Percentiles rank a stretch among this genome's conserved stretches.
Evolutionary conservation across 768 basidiomycete genomes (phyloP).

Genomic region (Pholiota microspora): DNA sequence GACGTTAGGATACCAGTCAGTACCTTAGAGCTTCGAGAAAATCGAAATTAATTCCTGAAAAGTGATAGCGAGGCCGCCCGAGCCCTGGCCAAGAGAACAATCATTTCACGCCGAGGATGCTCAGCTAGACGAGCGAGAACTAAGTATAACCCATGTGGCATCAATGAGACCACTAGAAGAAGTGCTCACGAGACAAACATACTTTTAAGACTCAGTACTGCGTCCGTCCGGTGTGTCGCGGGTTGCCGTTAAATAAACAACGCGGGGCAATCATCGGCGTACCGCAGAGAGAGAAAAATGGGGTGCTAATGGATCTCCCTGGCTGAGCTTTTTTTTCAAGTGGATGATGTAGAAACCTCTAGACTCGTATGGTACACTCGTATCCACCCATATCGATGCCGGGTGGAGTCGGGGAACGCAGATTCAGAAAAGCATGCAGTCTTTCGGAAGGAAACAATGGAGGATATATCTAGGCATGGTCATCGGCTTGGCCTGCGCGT

Average conservation of each 20-base stretch:
- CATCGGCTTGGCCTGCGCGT: neutral
- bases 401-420: neutral
- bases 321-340: neutral
- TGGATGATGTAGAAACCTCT: too few species aligned
- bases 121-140: neutral
- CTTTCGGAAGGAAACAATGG: neutral
- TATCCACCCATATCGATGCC: neutral
- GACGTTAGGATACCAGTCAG: too few species aligned
- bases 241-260: neutral
- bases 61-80: neutral
- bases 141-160: neutral
- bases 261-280: neutral
- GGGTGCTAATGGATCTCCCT: neutral
- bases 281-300: neutral
- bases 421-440: neutral
- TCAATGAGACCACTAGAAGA: neutral
- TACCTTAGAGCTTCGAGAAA: neutral
- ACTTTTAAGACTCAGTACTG: neutral
- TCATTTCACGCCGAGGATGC: neutral
- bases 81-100: neutral
- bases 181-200: neutral
- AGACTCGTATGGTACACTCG: too few species aligned
- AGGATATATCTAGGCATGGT: neutral
- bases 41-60: neutral
- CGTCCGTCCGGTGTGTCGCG: neutral